Conservation (phyloP, 2,329 filamentous ascomycete species). For the Verticillium dahliae region DNA sequence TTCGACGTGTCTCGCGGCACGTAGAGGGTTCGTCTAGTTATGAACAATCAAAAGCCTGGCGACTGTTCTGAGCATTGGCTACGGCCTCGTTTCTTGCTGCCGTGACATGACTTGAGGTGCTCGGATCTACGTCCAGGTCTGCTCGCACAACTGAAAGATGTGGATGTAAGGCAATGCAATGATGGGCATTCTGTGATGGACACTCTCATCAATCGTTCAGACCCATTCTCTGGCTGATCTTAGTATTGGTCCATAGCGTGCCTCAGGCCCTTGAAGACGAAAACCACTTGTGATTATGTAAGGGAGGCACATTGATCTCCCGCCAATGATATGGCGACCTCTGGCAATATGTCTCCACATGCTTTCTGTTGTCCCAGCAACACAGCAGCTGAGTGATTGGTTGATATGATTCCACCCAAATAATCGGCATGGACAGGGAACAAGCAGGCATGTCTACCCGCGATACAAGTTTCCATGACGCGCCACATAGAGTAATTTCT, state of each 20-base stretch:
- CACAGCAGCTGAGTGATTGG: constrained; percentile 10
- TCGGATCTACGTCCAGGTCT: no score
- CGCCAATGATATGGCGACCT: constrained; percentile 4
- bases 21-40: constrained; percentile 10
- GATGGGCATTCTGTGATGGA: no score
- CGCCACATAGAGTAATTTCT: constrained; percentile 29
- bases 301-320: not conserved
- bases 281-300: not conserved
- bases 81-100: not conserved
- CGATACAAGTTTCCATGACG: constrained; percentile 15
- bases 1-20: constrained; percentile 8
- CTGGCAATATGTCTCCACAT: not conserved
- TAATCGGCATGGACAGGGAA: constrained; percentile 12
- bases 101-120: not conserved
- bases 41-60: constrained; percentile 10
- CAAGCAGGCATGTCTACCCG: not conserved
- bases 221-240: no score
- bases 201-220: no score
- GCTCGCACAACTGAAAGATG: no score
- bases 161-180: no score
- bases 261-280: no score
- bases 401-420: constrained; percentile 5
- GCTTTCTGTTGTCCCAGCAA: constrained; percentile 17
- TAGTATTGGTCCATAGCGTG: no score
- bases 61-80: constrained; percentile 9